Conservation (phyloP, 331 rosid species). For the Malus hybrid region DNA sequence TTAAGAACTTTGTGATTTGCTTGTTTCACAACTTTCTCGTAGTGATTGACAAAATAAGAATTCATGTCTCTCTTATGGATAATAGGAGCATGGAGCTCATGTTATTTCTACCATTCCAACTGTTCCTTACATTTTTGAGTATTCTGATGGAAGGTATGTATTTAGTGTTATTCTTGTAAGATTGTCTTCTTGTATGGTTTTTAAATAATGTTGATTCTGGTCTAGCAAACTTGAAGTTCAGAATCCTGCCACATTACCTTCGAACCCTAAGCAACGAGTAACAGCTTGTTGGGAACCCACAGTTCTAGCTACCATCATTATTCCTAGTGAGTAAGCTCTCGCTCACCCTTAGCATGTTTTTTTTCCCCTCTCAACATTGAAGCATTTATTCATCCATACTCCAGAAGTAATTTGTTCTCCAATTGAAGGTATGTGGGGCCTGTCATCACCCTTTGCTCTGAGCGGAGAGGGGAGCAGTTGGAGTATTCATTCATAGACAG, state of each 20-base stretch:
- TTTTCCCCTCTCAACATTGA: background rate
- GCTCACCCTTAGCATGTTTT: constrained; percentile 29
- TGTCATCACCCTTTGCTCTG: constrained; percentile 83
- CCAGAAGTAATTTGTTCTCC: constrained; percentile 15
- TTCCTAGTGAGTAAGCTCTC: constrained; percentile 99
- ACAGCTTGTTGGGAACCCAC: constrained; percentile 93
- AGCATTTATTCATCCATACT: constrained; percentile 22
- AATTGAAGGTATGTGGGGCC: constrained; percentile 80
- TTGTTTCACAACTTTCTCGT: background rate
- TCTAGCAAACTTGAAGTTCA: constrained; percentile 80
- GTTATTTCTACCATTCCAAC: constrained; percentile 90
- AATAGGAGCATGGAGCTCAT: constrained; percentile 91
- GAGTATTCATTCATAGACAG: constrained; percentile 91
- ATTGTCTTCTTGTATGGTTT: constrained; percentile 14
- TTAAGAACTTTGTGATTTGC: background rate
- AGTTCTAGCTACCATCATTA: constrained; percentile 83
- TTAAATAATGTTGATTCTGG: constrained; percentile 21
- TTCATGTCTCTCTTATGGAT: constrained; percentile 20
- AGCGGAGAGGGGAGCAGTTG: constrained; percentile 89
- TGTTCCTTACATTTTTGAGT: constrained; percentile 85
- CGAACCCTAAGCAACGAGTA: constrained; percentile 66
- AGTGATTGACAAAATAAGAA: constrained; percentile 10
- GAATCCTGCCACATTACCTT: constrained; percentile 78
- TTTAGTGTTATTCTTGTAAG: background rate
- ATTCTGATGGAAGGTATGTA: constrained; percentile 81